A percentile compares a stretch with the other conserved stretches of the same genome.
Evolutionary conservation across 2,329 filamentous ascomycete species (phyloP).

Genomic region (Neopestalotiopsis rosae): DNA sequence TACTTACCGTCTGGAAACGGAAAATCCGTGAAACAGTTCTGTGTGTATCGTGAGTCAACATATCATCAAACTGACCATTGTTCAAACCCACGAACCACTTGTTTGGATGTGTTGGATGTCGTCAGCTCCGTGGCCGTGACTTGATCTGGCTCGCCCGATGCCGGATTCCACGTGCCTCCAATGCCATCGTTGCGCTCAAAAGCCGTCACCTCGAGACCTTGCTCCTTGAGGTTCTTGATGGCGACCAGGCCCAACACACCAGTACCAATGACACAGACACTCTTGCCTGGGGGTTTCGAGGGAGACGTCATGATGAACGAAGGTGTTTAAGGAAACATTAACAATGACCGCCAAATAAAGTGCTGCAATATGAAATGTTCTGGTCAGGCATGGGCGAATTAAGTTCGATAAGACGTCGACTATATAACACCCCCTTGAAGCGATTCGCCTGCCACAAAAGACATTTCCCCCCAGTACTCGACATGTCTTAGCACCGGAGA

Average conservation of each 20-base stretch:
- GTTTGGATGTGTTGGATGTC: conserved; percentile 8
- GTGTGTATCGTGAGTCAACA: not conserved
- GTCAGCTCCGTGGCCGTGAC: not conserved
- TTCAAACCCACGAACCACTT: not conserved
- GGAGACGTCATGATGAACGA: not conserved
- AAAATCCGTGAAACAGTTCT: conserved; percentile 13
- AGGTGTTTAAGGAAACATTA: not conserved
- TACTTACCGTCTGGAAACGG: not conserved
- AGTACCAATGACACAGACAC: conserved; percentile 2
- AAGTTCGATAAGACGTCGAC: not conserved
- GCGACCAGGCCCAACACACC: conserved; percentile 5
- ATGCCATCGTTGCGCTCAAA: not conserved
- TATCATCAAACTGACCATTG: too few relatives aligned
- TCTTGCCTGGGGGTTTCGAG: not conserved
- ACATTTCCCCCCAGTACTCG: not conserved
- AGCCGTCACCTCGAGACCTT: conserved; percentile 10
- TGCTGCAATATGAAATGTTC: not conserved
- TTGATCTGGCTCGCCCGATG: not conserved
- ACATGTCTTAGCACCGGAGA: not conserved
- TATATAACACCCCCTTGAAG: not conserved
- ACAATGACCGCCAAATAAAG: too few relatives aligned
- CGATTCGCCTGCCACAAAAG: not conserved
- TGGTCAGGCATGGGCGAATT: not conserved
- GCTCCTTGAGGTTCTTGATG: conserved; percentile 12
- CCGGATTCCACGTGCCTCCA: not conserved